Percentiles rank a stretch among this genome's conserved stretches.
phyloP scores from a whole-genome alignment of 2,329 filamentous ascomycete species.

The Fulvia fulva region DNA sequence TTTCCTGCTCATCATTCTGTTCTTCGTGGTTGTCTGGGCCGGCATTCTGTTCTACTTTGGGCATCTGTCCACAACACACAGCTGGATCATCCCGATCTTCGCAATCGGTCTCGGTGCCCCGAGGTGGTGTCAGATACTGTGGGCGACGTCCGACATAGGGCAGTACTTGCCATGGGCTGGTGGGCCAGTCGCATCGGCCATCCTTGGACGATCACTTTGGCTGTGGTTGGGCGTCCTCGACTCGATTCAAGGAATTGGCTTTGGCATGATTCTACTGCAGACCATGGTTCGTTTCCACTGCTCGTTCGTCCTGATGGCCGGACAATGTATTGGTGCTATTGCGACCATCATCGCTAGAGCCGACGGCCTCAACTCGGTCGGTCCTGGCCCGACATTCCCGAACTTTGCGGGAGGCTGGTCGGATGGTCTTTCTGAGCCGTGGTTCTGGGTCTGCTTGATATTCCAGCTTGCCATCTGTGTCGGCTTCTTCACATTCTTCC shows the following conservation, averaged over 20 bases:
- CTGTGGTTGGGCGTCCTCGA: conserved; percentile 65
- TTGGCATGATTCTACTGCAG: conserved; percentile 65
- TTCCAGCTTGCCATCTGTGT: conserved; percentile 57
- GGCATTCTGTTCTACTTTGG: conserved; percentile 50
- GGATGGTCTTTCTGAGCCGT: conserved; percentile 47
- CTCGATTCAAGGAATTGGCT: conserved; percentile 61
- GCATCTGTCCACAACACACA: conserved; percentile 56
- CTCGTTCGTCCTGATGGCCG: conserved; percentile 55
- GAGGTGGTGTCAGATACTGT: conserved; percentile 65
- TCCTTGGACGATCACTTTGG: conserved; percentile 58
- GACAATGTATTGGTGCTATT: conserved; percentile 59
- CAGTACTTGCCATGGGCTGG: conserved; percentile 62
- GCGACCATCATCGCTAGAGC: conserved; percentile 61
- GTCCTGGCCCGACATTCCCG: conserved; percentile 60
- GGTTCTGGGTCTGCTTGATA: conserved; percentile 59
- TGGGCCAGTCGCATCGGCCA: conserved; percentile 49
- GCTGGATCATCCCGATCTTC: conserved; percentile 64
- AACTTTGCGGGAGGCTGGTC: conserved; percentile 52
- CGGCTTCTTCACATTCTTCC: conserved; percentile 55
- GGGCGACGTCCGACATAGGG: conserved; percentile 59
- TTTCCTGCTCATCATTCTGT: conserved; percentile 52
- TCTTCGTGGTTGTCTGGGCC: conserved; percentile 56
- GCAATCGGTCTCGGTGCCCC: conserved; percentile 64
- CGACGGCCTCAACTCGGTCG: conserved; percentile 57
- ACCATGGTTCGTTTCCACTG: conserved; percentile 59